phyloP scores from a whole-genome alignment of 768 basidiomycete genomes.

The Symmetrospora coprosmae region DNA sequence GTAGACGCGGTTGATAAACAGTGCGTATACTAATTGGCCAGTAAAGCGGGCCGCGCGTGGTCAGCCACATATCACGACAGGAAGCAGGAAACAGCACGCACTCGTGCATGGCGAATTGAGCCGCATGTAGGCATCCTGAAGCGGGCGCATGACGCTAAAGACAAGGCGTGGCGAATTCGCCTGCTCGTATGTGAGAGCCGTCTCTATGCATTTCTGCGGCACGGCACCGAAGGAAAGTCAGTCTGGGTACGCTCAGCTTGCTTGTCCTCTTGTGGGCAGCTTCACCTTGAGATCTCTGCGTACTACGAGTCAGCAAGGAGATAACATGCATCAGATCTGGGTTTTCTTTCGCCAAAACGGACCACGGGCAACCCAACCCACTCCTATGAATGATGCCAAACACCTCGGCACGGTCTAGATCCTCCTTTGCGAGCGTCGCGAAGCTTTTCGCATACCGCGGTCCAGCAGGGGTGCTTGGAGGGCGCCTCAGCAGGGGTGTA shows the following conservation, averaged over 20 bases:
- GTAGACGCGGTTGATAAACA: conserved; percentile 16
- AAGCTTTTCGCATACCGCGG: too few relatives aligned
- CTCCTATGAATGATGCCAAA: conserved; percentile 18
- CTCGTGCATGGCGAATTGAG: conserved; percentile 16
- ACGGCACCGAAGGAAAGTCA: neutral
- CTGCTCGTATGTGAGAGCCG: conserved; percentile 17
- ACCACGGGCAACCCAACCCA: neutral
- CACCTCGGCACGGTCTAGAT: conserved; percentile 6
- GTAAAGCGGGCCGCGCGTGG: neutral
- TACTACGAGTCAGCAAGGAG: neutral
- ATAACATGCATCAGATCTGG: neutral
- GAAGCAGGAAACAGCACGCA: neutral
- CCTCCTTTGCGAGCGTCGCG: conserved; percentile 3
- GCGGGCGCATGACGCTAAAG: conserved; percentile 12
- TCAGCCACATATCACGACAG: neutral
- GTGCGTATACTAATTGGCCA: conserved; percentile 16
- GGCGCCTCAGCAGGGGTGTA: too few relatives aligned
- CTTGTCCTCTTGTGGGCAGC: too few relatives aligned
- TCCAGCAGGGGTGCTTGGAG: too few relatives aligned
- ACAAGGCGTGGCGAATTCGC: conserved; percentile 16
- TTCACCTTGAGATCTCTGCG: conserved; percentile 17
- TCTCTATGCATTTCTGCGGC: conserved; percentile 20
- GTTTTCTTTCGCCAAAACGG: neutral
- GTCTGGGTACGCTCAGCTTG: neutral
- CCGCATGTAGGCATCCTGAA: conserved; percentile 15